Base-by-base conservation (phyloP, 208 protist species). In the Trypanosoma cruzi region DNA sequence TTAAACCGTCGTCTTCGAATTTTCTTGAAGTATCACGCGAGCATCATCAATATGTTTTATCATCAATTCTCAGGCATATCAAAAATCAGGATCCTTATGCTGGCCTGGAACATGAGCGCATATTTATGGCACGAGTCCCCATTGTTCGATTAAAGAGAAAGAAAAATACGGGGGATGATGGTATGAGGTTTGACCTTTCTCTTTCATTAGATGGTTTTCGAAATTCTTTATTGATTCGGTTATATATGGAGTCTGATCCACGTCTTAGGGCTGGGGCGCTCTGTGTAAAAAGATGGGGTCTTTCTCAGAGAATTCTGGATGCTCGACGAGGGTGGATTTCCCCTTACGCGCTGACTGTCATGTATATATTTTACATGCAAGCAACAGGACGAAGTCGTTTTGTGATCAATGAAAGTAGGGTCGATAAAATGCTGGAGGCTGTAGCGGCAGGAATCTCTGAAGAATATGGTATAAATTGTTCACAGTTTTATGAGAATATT, bases 241-340 rank as follows among this genome's bases (percentile, higher is more conserved):
- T 80, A 22, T 95, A 93, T 67, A 89, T 93, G 80, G 52, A 77
- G 24, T 46, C 53, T 22, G 75, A 90, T 66, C 77, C 85, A 13
- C 80, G 81, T 52, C 78, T 95, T 28, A 75, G 83, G 16, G 42
- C 81, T 31, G 85, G 85, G 2, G 67, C 77, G 7, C 44, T 95
- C 5, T 79, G 67, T 28, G 68, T 74, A 14, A 95, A 95, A 64
- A 75, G 82, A 46, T 95, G 90, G 88, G 85, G 90, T 7, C 57
- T 75, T 46, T 70, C 78, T 50, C 66, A 88, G 37, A 71, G 78
- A 49, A 91, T 95, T 50, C 28, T 95, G 20, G 85, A 92, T 53
- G 80, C 87, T 18, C 72, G 87, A n/a, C 26, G 71, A 28, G 90
- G 90, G 0, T 95, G 85, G 87, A 87, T 95, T 62, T 95, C 90